These are phyloP conservation scores for Aspergillus amoenus DNA, from an alignment of 2,329 filamentous ascomycete genomes.

Conservation along the genomic window DNA sequence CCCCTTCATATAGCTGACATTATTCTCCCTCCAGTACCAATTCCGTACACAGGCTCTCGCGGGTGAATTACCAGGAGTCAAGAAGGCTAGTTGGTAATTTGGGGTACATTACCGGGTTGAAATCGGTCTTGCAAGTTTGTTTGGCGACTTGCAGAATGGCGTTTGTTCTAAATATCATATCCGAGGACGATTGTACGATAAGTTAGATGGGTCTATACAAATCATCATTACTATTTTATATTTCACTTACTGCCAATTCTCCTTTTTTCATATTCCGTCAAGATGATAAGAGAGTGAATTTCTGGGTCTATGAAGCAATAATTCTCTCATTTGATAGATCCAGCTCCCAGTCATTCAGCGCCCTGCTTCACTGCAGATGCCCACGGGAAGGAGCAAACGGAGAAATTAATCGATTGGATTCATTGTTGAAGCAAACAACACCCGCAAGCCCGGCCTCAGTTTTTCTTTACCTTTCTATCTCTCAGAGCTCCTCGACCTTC, in stretches of 20 bases:
- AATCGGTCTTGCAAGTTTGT: conserved; percentile 19
- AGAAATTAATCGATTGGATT: neutral
- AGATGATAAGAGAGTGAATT: neutral
- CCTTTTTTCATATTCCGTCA: neutral
- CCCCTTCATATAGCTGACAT: neutral
- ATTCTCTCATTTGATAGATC: neutral
- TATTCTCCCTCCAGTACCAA: conserved; percentile 66
- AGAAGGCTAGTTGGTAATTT: conserved; percentile 89
- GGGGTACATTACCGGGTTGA: conserved; percentile 10
- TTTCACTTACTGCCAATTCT: neutral
- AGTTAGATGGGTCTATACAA: conserved; percentile 9
- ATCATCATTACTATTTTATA: neutral
- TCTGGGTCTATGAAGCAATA: neutral
- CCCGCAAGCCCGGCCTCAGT: neutral
- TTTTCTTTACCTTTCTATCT: neutral
- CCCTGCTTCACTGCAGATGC: neutral
- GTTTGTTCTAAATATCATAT: conserved; percentile 22
- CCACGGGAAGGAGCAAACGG: neutral
- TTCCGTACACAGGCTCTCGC: conserved; percentile 87
- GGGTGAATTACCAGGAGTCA: conserved; percentile 85
- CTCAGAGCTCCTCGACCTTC: neutral
- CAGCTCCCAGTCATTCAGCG: neutral
- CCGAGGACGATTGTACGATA: conserved; percentile 11
- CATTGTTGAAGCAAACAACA: neutral
- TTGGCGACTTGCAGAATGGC: conserved; percentile 24